Conservation (phyloP, 495 filamentous ascomycete species). For the Neurospora intermedia region DNA sequence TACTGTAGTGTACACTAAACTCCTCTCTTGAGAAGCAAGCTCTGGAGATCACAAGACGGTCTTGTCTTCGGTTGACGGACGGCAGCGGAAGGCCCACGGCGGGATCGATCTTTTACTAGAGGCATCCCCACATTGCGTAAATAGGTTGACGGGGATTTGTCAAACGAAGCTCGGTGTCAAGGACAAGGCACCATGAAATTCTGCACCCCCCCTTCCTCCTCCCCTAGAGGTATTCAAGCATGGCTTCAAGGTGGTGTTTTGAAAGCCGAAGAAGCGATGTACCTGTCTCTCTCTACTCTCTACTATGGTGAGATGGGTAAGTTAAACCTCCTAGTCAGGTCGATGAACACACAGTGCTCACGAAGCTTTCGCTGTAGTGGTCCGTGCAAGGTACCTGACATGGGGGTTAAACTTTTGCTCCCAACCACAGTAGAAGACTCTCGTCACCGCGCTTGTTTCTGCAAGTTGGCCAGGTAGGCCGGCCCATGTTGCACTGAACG, state of each 20-base stretch:
- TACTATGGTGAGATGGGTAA: too few relatives aligned
- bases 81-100: not conserved
- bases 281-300: not conserved
- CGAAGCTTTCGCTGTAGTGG: too few relatives aligned
- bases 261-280: not conserved
- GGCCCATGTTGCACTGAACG: not conserved
- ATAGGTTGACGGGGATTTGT: not conserved
- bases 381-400: too few relatives aligned
- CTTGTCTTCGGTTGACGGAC: not conserved
- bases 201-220: not conserved
- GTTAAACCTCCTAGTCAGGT: too few relatives aligned
- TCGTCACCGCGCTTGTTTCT: not conserved
- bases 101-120: not conserved
- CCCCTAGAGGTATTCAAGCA: too few relatives aligned
- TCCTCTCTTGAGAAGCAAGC: not conserved
- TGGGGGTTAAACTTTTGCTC: too few relatives aligned
- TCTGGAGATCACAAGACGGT: not conserved
- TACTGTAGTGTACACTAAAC: not conserved
- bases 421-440: too few relatives aligned
- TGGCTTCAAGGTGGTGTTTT: not conserved
- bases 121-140: not conserved
- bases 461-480: not conserved
- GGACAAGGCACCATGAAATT: not conserved
- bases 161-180: not conserved
- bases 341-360: too few relatives aligned